Evolutionary conservation across 305 asterid species (phyloP).

Genomic region (Fraxinus dipetala): DNA sequence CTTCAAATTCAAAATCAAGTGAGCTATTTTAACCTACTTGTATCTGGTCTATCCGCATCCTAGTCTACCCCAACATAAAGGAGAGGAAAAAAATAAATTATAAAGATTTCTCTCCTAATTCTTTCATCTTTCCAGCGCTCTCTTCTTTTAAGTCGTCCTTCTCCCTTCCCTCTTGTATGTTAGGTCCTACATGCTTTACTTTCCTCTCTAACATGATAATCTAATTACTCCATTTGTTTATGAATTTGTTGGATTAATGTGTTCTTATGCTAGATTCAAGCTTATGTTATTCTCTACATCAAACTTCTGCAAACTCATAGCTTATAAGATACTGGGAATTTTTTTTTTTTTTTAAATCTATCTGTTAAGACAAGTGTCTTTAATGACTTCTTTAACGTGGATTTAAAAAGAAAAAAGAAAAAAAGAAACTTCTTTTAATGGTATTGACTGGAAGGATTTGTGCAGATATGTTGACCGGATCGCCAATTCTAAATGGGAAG

Average conservation of each 20-base stretch:
- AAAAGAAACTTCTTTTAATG: slow-evolving; percentile 18
- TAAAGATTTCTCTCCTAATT: not conserved
- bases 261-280: not conserved
- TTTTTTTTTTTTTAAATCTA: not conserved
- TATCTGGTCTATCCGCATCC: not conserved
- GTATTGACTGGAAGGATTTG: slow-evolving; percentile 35
- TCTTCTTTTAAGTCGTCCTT: not conserved
- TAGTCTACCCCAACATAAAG: not conserved
- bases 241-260: not conserved
- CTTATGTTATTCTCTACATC: not conserved
- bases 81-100: not conserved
- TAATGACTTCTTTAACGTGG: not conserved
- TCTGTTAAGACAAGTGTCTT: slow-evolving; percentile 12
- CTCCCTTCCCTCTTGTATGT: slow-evolving; percentile 10
- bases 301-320: not conserved
- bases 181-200: not conserved
- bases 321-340: not conserved
- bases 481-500: slow-evolving; percentile 96
- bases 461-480: slow-evolving; percentile 94
- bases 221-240: not conserved
- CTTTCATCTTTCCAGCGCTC: not conserved
- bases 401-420: not conserved
- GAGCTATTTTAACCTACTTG: not conserved
- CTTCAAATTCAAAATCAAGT: not conserved
- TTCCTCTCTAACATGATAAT: not conserved